These are phyloP conservation scores for Dictyostelium capitatum DNA, from an alignment of 78 protist species.

Conservation along the genomic window DNA sequence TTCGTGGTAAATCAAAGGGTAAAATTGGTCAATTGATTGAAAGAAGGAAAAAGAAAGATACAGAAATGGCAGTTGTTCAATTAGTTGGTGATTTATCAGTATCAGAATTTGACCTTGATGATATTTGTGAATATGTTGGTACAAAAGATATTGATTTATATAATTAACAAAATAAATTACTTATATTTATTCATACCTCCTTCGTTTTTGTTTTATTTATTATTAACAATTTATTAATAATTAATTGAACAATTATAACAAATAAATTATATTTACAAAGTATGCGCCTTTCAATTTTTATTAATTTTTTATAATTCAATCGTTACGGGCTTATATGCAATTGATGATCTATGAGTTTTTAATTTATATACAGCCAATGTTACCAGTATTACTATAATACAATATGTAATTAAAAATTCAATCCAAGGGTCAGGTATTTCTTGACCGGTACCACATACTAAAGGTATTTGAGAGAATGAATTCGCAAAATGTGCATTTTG, in stretches of 20 bases:
- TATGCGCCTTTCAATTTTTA: too few relatives aligned
- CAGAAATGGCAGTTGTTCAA: constrained; percentile 44
- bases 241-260: too few relatives aligned
- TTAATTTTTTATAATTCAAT: too few relatives aligned
- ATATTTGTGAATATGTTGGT: constrained; percentile 65
- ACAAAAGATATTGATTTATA: constrained; percentile 41
- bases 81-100: constrained; percentile 29
- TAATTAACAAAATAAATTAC: neutral
- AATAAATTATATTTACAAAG: too few relatives aligned
- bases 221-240: too few relatives aligned
- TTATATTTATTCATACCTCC: neutral
- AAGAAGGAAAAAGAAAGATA: constrained; percentile 13
- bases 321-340: too few relatives aligned
- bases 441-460: neutral
- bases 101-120: constrained; percentile 66
- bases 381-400: neutral
- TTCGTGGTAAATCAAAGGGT: constrained; percentile 42
- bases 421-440: neutral
- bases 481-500: constrained; percentile 23
- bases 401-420: neutral
- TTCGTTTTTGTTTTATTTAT: too few relatives aligned
- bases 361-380: neutral
- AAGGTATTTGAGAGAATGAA: neutral
- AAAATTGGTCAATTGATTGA: constrained; percentile 41
- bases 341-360: too few relatives aligned